Evolutionary conservation across 2,329 filamentous ascomycete genomes (phyloP).

Genomic region (Fusarium setosum): DNA sequence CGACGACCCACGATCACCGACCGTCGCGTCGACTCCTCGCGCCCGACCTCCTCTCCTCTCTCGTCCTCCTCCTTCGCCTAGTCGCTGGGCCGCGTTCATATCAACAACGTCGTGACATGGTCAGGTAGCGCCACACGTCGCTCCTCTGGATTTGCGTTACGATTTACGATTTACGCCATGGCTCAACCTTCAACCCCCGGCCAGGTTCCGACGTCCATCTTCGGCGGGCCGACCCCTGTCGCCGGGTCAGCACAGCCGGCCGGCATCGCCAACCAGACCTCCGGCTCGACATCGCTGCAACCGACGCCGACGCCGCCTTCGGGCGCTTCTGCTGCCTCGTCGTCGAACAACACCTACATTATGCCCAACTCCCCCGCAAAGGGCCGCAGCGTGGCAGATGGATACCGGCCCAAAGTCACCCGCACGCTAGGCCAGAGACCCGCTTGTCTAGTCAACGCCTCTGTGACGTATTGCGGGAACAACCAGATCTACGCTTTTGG

Average conservation of each 20-base stretch:
- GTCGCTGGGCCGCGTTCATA: background rate
- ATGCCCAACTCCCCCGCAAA: constrained; percentile 89
- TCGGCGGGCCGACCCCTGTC: constrained; percentile 54
- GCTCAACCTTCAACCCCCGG: constrained; percentile 58
- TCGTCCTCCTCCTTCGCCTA: background rate
- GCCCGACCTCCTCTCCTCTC: background rate
- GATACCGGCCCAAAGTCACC: constrained; percentile 86
- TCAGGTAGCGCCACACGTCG: constrained; percentile 34
- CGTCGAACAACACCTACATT: constrained; percentile 85
- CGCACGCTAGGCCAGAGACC: constrained; percentile 84
- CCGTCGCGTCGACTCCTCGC: background rate
- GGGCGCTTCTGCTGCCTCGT: constrained; percentile 46
- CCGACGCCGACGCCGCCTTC: constrained; percentile 39
- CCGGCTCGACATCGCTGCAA: constrained; percentile 41
- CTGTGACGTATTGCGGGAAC: constrained; percentile 97
- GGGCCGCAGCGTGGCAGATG: constrained; percentile 72
- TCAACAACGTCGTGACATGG: constrained; percentile 35
- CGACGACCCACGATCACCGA: constrained; percentile 30
- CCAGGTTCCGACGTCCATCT: constrained; percentile 57
- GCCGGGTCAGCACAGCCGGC: constrained; percentile 40
- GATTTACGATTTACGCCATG: constrained; percentile 49
- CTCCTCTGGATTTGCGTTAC: constrained; percentile 15
- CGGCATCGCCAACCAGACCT: constrained; percentile 40
- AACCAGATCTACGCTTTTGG: constrained; percentile 98
- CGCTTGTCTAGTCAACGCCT: constrained; percentile 96